Evolutionary conservation across 2,329 filamentous ascomycete species (phyloP), one percentile per base, ranked within the genome.

Genomic region (Moelleriella libera): DNA sequence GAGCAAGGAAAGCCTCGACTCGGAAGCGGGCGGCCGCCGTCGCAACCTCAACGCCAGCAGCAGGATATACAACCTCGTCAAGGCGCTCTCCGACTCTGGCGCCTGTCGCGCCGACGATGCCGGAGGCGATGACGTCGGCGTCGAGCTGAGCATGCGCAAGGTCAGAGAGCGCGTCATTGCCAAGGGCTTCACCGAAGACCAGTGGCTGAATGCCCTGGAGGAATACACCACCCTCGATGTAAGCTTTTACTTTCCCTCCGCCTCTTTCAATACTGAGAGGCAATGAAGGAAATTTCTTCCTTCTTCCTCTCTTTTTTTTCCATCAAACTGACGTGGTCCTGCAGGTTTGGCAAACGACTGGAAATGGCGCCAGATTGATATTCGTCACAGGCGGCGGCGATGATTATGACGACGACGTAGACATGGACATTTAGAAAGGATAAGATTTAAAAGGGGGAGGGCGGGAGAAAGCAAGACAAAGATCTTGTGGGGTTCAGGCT

Each of bases 171-270:
- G 92, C 54, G 88, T 98, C 31, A 75, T 97, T 57, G 92, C 89
- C 47, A 96, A 95, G 75, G 92, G 92, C 3, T 98, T 96, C 65
- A 98, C 90, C 0, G 83, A 88, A 54, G 88, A 97, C 65, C 89
- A 98, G 65, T 88, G 95, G 69, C 75, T 85, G 59, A 77, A 78
- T 55, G 83, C 89, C 21, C 74, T 98, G 61, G 83, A 95, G 52
- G 90, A 95, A 70, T 97, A 98, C 66, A 82, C 86, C 3, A 72
- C 78, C 54, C 69, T 94, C 51, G 85, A 95, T 71, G 92, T 97
- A 72, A 87, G 89, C 29, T 12, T 42, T 83, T 3, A 21, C 21
- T 21, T 21, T 21, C 21, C 54, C 59, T 30, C 10, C 30, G 11
- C 10, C 9, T 12, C 44, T 29, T 3, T 21, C 21, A 21, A 21